Evolutionary conservation across 345 rosid species (phyloP).

Genomic region (Murraya koenigii): DNA sequence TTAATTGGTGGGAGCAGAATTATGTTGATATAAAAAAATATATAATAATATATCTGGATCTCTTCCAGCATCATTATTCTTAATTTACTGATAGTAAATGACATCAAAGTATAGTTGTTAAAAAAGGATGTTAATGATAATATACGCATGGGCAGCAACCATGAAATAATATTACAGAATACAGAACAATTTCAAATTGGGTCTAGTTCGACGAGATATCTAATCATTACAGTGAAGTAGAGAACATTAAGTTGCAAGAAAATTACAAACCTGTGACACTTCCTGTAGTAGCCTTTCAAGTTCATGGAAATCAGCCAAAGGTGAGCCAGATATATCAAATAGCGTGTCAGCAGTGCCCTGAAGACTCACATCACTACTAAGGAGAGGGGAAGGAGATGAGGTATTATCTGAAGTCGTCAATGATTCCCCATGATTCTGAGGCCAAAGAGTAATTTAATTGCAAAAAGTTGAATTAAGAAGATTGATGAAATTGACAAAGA

Average conservation of each 20-base stretch:
- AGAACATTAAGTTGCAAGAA: neutral
- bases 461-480: neutral
- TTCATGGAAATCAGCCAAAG: constrained; percentile 73
- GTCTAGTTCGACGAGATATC: neutral
- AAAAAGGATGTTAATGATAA: neutral
- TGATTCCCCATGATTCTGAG: constrained; percentile 43
- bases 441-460: constrained; percentile 16
- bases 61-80: neutral
- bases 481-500: neutral
- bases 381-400: constrained; percentile 27
- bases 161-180: neutral
- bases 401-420: constrained; percentile 27
- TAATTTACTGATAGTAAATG: neutral
- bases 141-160: neutral
- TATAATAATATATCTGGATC: neutral
- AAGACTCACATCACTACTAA: constrained; percentile 53
- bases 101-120: neutral
- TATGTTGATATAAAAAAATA: neutral
- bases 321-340: constrained; percentile 56
- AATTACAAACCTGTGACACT: constrained; percentile 53
- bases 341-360: constrained; percentile 38
- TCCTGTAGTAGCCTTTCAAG: constrained; percentile 64
- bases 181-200: neutral
- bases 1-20: neutral
- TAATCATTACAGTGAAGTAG: neutral